Evolutionary conservation across 176 grass and related monocot species (phyloP).

Genomic region (Secale cereale): DNA sequence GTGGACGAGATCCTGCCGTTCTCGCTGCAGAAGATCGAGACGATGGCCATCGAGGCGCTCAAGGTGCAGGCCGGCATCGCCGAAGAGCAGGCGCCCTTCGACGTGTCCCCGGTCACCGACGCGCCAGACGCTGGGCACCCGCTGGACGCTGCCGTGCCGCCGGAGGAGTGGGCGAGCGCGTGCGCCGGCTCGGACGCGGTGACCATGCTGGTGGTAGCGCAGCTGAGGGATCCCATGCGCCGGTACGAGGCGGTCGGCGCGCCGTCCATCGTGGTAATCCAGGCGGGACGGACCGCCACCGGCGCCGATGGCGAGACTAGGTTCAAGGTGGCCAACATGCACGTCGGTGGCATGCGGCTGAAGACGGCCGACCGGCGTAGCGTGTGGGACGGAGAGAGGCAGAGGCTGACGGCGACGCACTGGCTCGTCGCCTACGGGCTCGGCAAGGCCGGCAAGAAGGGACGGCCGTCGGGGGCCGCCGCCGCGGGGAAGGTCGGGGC

Average conservation of each 20-base stretch:
- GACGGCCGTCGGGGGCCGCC: neutral
- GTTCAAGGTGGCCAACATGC: slow-evolving; percentile 76
- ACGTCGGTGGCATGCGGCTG: slow-evolving; percentile 64
- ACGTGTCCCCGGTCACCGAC: slow-evolving; percentile 35
- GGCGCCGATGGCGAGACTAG: slow-evolving; percentile 43
- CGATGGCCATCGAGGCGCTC: slow-evolving; percentile 72
- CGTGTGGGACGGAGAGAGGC: slow-evolving; percentile 84
- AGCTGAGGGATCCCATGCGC: slow-evolving; percentile 80
- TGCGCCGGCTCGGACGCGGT: slow-evolving; percentile 20
- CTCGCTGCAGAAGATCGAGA: slow-evolving; percentile 78
- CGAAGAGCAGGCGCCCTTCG: slow-evolving; percentile 68
- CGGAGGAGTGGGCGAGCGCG: slow-evolving; percentile 52
- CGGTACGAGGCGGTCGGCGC: slow-evolving; percentile 82
- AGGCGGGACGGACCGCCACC: slow-evolving; percentile 32
- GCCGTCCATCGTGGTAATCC: slow-evolving; percentile 61
- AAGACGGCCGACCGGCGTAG: slow-evolving; percentile 38
- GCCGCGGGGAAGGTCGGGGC: slow-evolving; percentile 31
- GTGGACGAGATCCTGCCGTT: slow-evolving; percentile 68
- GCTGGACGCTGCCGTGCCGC: slow-evolving; percentile 55
- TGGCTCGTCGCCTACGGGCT: slow-evolving; percentile 90
- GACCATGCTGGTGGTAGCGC: slow-evolving; percentile 53
- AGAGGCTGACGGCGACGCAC: slow-evolving; percentile 86
- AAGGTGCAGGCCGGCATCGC: slow-evolving; percentile 73
- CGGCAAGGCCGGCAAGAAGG: slow-evolving; percentile 65
- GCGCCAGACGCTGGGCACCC: slow-evolving; percentile 12